Base-by-base conservation (phyloP, 352 stramenopile genomes). In the Globisporangium irregulare region DNA sequence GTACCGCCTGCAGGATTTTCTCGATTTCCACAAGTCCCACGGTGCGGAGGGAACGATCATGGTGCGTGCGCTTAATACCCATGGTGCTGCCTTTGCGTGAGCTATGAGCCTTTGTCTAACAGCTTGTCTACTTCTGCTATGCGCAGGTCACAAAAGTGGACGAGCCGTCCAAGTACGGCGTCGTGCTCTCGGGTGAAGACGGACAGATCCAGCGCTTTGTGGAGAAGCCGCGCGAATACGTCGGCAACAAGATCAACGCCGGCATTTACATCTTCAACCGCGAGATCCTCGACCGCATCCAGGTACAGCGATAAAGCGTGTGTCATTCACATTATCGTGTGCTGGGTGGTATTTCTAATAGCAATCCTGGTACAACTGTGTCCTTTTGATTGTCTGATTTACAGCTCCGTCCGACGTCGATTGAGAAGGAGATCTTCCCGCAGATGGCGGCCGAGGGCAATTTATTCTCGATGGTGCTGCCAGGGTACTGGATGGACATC, bases 401-500 rank as follows among this genome's bases (percentile, higher is more conserved):
- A 20, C 62, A 84, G 76, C 66, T 95, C 38, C 81, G 85, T 25
- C 90, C 90, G n/a, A 97, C 90, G 27, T 97, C 90, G 18, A 96
- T 97, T 66, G 90, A 97, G 70, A 93, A 93, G 68, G 90, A 97
- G 71, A 84, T 97, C 43, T 97, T 97, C 70, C 90, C 90, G 32
- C 84, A 92, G 59, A 97, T 97, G 88, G 90, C 90, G 12, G 86
- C 85, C 12, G 90, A 97, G 55, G 86, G 86, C 48, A 91, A 94
- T 59, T 63, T 97, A 8, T 97, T 77, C 72, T 88, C 86, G 48
- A 95, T 97, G 86, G 75, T 90, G 55, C 67, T 97, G 54, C 82
- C 82, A 2, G 90, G 89, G 15, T 97, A 96, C 75, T 97, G 90
- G 90, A 96, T 96, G 86, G 90, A 97, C 57, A 93, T 97, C 48